Evolutionary conservation across 2,329 filamentous ascomycete genomes (phyloP).

Genomic region (Sporothrix dimorphospora): DNA sequence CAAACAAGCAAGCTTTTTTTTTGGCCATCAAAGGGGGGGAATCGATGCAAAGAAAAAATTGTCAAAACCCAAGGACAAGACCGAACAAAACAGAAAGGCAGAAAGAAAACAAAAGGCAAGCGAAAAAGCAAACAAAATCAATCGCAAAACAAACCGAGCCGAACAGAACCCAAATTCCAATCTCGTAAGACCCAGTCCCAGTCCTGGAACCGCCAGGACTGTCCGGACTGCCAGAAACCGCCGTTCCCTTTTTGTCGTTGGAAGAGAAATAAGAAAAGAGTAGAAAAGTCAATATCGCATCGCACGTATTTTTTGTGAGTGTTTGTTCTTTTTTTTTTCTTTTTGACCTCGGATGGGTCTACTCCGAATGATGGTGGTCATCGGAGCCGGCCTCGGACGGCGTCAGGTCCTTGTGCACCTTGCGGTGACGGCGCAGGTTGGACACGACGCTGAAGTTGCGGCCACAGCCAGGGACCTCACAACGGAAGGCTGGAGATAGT

Average conservation of each 20-base stretch:
- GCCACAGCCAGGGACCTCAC: constrained; percentile 92
- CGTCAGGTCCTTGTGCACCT: constrained; percentile 85
- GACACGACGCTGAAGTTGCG: constrained; percentile 97
- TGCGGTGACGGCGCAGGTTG: constrained; percentile 90
- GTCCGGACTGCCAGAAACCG: constrained; percentile 6
- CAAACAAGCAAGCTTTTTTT: not conserved
- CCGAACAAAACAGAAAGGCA: not conserved
- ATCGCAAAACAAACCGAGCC: too few relatives aligned
- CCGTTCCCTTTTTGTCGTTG: constrained; percentile 3
- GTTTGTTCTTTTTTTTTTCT: not conserved
- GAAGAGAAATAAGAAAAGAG: not conserved
- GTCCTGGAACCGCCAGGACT: not conserved
- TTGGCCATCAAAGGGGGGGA: constrained; percentile 11
- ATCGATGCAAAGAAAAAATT: constrained; percentile 13
- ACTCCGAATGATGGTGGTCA: constrained; percentile 59
- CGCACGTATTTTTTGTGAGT: not conserved
- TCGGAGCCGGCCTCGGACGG: constrained; percentile 66
- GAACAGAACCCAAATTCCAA: constrained; percentile 19
- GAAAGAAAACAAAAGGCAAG: not conserved
- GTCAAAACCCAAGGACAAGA: constrained; percentile 15
- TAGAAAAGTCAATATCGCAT: not conserved
- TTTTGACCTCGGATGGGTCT: not conserved
- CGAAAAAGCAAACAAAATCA: not conserved
- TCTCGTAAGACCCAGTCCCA: constrained; percentile 6
- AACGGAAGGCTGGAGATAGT: constrained; percentile 73